Percentiles rank a stretch among this genome's conserved stretches.
Conservation (phyloP, 371 early-diverging fungal genomes). For the Haplosporangium sp. region DNA sequence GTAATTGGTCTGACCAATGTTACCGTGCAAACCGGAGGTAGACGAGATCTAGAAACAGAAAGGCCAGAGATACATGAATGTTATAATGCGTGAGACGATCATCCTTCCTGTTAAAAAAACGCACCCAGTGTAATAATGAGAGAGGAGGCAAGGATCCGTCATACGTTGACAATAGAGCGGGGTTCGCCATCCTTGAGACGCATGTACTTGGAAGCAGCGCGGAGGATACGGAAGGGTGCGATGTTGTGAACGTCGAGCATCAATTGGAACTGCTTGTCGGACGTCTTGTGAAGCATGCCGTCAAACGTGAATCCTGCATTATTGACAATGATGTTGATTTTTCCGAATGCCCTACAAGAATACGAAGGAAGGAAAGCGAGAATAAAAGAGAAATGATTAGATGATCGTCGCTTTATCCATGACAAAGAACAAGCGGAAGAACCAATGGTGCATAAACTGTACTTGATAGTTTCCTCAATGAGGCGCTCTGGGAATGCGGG, state of each 20-base stretch:
- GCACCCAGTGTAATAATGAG: not conserved
- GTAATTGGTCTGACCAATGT: slow-evolving; percentile 72
- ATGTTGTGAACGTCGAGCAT: slow-evolving; percentile 77
- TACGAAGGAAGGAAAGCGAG: not conserved
- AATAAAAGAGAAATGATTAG: not conserved
- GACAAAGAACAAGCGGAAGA: not conserved
- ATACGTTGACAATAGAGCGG: slow-evolving; percentile 65
- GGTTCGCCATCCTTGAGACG: slow-evolving; percentile 54
- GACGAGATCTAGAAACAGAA: slow-evolving; percentile 61
- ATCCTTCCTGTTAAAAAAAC: not conserved
- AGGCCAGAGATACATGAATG: not conserved
- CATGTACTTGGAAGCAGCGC: slow-evolving; percentile 73
- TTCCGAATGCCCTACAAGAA: slow-evolving; percentile 64
- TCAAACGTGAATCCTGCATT: slow-evolving; percentile 79
- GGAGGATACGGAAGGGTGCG: slow-evolving; percentile 76
- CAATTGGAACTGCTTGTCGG: slow-evolving; percentile 75
- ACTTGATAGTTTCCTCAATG: slow-evolving; percentile 69
- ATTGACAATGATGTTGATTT: slow-evolving; percentile 79
- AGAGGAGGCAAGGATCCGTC: not conserved
- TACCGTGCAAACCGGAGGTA: slow-evolving; percentile 77
- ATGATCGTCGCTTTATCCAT: not conserved
- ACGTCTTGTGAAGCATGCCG: slow-evolving; percentile 77
- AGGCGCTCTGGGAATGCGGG: slow-evolving; percentile 67
- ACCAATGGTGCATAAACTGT: slow-evolving; percentile 9
- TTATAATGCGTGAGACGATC: not conserved